Evolutionary conservation across 2,329 filamentous ascomycete genomes (phyloP).

Genomic region (Mycosphaerella sp.): DNA sequence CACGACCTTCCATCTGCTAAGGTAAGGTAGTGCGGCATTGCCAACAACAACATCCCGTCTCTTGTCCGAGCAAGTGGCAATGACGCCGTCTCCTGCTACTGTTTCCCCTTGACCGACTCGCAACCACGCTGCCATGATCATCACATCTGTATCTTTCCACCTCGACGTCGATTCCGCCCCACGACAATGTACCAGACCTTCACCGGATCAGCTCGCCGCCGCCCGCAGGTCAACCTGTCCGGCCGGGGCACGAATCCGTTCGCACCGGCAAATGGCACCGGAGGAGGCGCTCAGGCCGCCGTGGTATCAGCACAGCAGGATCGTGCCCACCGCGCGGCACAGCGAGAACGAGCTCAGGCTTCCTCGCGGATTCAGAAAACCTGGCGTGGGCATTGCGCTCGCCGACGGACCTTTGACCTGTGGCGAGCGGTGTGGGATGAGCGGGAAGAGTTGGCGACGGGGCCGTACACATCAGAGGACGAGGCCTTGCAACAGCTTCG

Average conservation of each 20-base stretch:
- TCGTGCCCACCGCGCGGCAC: constrained; percentile 69
- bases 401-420: constrained; percentile 52
- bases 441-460: constrained; percentile 36
- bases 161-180: not conserved
- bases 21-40: too few relatives aligned
- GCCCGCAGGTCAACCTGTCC: constrained; percentile 89
- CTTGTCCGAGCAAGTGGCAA: not conserved
- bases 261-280: constrained; percentile 40
- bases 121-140: not conserved
- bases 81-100: not conserved
- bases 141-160: not conserved
- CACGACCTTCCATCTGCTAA: constrained; percentile 8
- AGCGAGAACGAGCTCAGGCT: constrained; percentile 70
- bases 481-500: constrained; percentile 39
- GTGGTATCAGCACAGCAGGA: constrained; percentile 84
- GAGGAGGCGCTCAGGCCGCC: constrained; percentile 61
- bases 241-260: constrained; percentile 75
- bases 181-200: constrained; percentile 79
- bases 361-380: constrained; percentile 66
- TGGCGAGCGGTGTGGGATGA: constrained; percentile 60
- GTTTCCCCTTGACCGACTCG: not conserved
- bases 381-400: constrained; percentile 71
- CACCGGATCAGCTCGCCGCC: constrained; percentile 76
- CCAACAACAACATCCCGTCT: too few relatives aligned
- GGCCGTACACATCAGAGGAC: constrained; percentile 35